Evolutionary conservation across 2,329 filamentous ascomycete species (phyloP).

Genomic region (Chaetomiaceae sp.): DNA sequence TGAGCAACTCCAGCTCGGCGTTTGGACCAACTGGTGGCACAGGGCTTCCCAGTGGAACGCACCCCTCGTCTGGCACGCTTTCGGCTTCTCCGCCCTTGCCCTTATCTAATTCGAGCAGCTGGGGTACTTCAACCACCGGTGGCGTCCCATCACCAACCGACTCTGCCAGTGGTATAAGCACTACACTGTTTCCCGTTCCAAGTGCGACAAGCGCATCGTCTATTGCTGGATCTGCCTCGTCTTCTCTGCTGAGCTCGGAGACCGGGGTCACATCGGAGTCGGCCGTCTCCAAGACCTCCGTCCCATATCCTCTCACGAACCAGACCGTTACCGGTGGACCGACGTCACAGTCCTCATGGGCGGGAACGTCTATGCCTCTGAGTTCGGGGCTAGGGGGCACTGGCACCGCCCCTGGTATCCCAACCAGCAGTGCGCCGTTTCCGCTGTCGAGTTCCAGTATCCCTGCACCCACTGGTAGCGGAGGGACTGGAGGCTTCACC

Average conservation of each 20-base stretch:
- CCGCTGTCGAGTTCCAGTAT: slow-evolving; percentile 14
- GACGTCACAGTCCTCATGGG: neutral
- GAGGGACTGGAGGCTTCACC: neutral
- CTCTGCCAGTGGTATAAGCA: neutral
- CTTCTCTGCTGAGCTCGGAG: neutral
- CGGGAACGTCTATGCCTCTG: neutral
- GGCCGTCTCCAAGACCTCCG: neutral
- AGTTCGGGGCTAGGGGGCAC: neutral
- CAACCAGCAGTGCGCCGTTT: slow-evolving; percentile 11
- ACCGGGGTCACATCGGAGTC: neutral
- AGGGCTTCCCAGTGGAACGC: neutral
- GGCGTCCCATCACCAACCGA: slow-evolving; percentile 1
- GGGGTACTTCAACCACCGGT: neutral
- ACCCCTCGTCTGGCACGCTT: neutral
- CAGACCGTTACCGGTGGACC: neutral
- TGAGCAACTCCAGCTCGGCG: slow-evolving; percentile 7
- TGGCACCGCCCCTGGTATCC: neutral
- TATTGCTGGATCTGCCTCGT: neutral
- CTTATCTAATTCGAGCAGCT: slow-evolving; percentile 9
- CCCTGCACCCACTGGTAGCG: slow-evolving; percentile 1
- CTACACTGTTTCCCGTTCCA: slow-evolving; percentile 8
- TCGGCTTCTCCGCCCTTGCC: slow-evolving; percentile 15
- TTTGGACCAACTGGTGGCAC: slow-evolving; percentile 6
- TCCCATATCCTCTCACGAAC: slow-evolving; percentile 7
- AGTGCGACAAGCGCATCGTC: slow-evolving; percentile 8